phyloP scores from a whole-genome alignment of 192 early-diverging fungal genomes.

The Spizellomyces sp. region DNA sequence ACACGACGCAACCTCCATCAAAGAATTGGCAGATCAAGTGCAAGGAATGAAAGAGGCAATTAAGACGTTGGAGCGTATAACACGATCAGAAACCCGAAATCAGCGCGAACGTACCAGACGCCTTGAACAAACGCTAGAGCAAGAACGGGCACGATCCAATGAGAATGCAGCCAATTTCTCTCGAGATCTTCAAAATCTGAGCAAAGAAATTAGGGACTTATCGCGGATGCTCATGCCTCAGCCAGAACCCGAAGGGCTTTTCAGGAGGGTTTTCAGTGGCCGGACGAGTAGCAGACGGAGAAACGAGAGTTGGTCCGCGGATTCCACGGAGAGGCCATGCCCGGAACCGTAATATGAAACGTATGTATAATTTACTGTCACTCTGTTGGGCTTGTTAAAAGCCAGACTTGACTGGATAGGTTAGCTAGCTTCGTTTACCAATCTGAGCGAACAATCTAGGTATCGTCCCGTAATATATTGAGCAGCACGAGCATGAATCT shows the following conservation, averaged over 20 bases:
- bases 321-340: not conserved
- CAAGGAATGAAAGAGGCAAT: conserved; percentile 2
- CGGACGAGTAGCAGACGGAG: not conserved
- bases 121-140: conserved; percentile 5
- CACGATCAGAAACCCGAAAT: conserved; percentile 7
- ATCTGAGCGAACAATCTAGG: no score
- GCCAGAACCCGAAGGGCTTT: not conserved
- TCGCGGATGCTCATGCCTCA: not conserved
- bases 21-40: conserved; percentile 18
- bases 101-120: conserved; percentile 7
- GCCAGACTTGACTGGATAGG: no score
- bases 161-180: not conserved
- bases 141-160: conserved; percentile 9
- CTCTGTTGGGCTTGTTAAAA: no score
- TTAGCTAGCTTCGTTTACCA: no score
- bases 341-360: no score
- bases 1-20: not conserved
- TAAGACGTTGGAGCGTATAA: not conserved
- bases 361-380: no score
- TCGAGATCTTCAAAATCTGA: not conserved
- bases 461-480: no score
- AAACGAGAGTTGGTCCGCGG: not conserved
- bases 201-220: not conserved
- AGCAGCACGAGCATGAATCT: no score
- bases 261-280: conserved; percentile 1